Evolutionary conservation across 169 alveolate genomes (phyloP), one percentile per base, ranked within the genome.

Genomic region (Plasmodium blacklocki): DNA sequence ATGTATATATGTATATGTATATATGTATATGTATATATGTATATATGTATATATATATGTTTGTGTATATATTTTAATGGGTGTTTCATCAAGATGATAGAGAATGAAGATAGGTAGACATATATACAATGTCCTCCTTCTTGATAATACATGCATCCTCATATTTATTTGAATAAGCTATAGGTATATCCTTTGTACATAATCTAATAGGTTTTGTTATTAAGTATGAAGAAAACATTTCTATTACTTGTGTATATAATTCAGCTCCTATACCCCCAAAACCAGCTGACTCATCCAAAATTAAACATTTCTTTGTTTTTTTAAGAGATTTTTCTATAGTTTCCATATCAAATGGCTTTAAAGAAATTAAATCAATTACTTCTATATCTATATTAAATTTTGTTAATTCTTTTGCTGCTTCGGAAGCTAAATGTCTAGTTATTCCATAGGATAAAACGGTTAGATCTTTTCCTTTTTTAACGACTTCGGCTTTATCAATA

Each of bases 261-360:
- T 96, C 97, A 60, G 96, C 97, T 3, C 98, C 99, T 70, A 96
- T 93, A 12, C 99, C 99, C 29, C 96, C 90, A 88, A 95, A 93
- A 54, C 97, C 97, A 96, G 98, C 96, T 52, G 97, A 97, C 71
- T 97, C 98, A 74, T 97, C 99, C 12, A 97, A 97, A 70, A 97
- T 94, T 72, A 97, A 96, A 26, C 97, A 78, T 75, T 97, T 94
- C 23, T 93, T 88, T 26, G 99, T 97, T 89, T 97, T 97, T 73
- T 95, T 88, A 32, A 97, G 88, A 62, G 98, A 94, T 32, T 94
- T 56, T 29, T 94, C 71, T 58, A 97, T 96, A 26, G 98, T 92
- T 23, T 94, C 89, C 76, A 96, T 78, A 83, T 97, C 99, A 19
- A 97, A 85, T 11, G 99, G 99, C 60, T 95, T 94, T 12, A 97